These are phyloP conservation scores for Cystobasidium ongulense DNA, from an alignment of 768 basidiomycete species.

Conservation along the genomic window DNA sequence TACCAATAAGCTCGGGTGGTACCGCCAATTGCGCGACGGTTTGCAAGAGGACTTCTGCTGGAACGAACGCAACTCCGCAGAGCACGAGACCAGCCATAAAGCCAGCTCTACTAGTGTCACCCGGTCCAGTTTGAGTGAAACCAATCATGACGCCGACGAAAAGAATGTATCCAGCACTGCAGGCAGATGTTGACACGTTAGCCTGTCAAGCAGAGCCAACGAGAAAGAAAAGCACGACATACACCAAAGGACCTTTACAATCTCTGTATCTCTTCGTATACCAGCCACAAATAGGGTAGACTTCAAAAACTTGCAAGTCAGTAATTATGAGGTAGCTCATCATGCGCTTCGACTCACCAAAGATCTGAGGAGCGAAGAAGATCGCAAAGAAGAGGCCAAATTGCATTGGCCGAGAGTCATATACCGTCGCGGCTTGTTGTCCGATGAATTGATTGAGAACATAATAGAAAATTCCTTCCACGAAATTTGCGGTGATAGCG, in stretches of 20 bases:
- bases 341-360: not conserved
- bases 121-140: not conserved
- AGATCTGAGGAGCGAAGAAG: not conserved
- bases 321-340: no score
- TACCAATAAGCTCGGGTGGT: constrained; percentile 3
- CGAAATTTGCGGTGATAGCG: not conserved
- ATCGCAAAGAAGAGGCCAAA: not conserved
- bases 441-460: not conserved
- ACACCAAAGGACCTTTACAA: not conserved
- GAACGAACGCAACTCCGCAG: constrained; percentile 2
- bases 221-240: not conserved
- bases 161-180: not conserved
- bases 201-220: no score
- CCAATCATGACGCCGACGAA: not conserved
- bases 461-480: not conserved
- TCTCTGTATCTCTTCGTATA: not conserved
- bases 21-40: constrained; percentile 13
- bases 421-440: not conserved
- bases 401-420: not conserved
- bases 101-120: not conserved
- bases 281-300: not conserved
- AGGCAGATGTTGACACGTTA: not conserved
- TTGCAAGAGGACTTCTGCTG: not conserved
- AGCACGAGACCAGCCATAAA: not conserved
- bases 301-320: not conserved